These are phyloP conservation scores for Aspergillus nanangensis DNA, from an alignment of 495 filamentous ascomycete genomes.

Conservation along the genomic window DNA sequence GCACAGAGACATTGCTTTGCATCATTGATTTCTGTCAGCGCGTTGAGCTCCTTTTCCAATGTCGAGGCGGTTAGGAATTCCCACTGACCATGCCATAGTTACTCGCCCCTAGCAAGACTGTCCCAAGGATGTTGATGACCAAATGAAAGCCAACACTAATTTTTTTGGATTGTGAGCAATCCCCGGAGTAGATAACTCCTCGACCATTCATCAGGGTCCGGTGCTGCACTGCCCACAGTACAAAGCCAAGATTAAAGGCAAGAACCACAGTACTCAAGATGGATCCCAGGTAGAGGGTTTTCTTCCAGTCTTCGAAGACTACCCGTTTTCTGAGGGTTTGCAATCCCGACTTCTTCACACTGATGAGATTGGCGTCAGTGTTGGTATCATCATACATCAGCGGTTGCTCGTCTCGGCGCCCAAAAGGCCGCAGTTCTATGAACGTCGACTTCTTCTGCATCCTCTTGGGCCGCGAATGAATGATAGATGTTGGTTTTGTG, in stretches of 20 bases:
- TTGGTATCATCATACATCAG: too few relatives aligned
- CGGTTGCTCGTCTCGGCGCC: too few relatives aligned
- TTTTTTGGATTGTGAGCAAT: constrained; percentile 14
- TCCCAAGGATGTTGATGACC: constrained; percentile 33
- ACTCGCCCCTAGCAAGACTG: constrained; percentile 31
- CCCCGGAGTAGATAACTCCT: constrained; percentile 6
- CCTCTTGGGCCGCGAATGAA: too few relatives aligned
- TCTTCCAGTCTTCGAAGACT: not conserved
- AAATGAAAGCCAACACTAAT: constrained; percentile 27
- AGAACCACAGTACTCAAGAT: not conserved
- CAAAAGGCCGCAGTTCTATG: too few relatives aligned
- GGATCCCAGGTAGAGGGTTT: not conserved
- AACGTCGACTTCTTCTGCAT: too few relatives aligned
- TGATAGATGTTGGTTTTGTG: too few relatives aligned
- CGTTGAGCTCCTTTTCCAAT: too few relatives aligned
- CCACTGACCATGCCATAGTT: constrained; percentile 44
- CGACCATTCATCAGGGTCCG: not conserved
- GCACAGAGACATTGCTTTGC: constrained; percentile 26
- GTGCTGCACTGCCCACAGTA: constrained; percentile 1
- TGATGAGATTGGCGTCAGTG: too few relatives aligned
- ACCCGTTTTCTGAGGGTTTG: too few relatives aligned
- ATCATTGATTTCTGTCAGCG: too few relatives aligned
- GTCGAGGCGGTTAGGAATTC: too few relatives aligned
- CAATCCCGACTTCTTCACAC: too few relatives aligned
- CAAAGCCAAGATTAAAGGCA: not conserved